These are phyloP conservation scores for Phytophthora pistaciae DNA, from an alignment of 352 stramenopile genomes.

Conservation along the genomic window DNA sequence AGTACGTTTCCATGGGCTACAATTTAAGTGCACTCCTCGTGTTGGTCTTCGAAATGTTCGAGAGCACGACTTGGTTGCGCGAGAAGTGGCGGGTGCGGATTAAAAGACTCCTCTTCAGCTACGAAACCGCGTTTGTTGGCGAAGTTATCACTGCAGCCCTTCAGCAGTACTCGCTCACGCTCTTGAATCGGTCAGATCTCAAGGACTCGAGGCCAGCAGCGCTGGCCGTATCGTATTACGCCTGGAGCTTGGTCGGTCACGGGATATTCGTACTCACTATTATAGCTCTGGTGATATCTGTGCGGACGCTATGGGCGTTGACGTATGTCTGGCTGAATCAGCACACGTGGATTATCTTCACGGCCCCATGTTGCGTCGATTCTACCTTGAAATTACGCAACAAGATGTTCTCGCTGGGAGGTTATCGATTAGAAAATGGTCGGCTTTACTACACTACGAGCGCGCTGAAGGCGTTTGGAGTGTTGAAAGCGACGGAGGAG, in stretches of 20 bases:
- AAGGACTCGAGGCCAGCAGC: conserved; percentile 9
- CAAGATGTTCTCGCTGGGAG: conserved; percentile 28
- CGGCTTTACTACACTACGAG: conserved; percentile 22
- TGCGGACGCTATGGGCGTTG: conserved; percentile 15
- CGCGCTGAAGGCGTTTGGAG: conserved; percentile 23
- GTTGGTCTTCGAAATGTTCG: conserved; percentile 32
- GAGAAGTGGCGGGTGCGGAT: not conserved
- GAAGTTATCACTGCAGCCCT: conserved; percentile 1
- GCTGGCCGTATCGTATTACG: conserved; percentile 22
- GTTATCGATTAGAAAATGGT: conserved; percentile 16
- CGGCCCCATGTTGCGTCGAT: conserved; percentile 25
- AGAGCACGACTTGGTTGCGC: conserved; percentile 10
- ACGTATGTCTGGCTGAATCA: conserved; percentile 21
- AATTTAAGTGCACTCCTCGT: conserved; percentile 20
- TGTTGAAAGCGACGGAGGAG: conserved; percentile 21
- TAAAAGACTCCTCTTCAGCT: conserved; percentile 20
- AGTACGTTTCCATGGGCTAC: conserved; percentile 27
- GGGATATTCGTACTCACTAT: conserved; percentile 11
- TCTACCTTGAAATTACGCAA: conserved; percentile 8
- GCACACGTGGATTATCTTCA: conserved; percentile 15
- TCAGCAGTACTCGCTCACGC: conserved; percentile 9
- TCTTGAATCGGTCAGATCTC: conserved; percentile 6
- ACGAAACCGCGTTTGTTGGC: conserved; percentile 12
- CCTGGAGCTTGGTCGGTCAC: conserved; percentile 11
- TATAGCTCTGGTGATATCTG: conserved; percentile 11